These are phyloP conservation scores for Penicillium cinerascens DNA, from an alignment of 495 filamentous ascomycete genomes.

Conservation along the genomic window DNA sequence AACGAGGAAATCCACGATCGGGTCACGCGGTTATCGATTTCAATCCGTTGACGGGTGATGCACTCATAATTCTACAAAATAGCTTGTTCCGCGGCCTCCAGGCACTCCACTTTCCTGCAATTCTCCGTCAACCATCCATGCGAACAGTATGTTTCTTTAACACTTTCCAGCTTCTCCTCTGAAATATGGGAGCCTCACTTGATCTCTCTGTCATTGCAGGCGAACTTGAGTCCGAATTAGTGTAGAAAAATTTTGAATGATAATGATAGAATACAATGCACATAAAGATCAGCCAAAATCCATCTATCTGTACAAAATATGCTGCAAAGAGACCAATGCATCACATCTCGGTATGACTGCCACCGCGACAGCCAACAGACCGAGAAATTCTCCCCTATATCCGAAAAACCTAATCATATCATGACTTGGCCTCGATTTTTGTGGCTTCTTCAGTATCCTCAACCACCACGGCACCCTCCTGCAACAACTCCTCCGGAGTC, in stretches of 20 bases:
- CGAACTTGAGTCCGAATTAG: too few relatives aligned
- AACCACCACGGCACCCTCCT: constrained; percentile 41
- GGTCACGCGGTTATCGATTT: too few relatives aligned
- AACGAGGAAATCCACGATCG: too few relatives aligned
- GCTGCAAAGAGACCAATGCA: constrained; percentile 21
- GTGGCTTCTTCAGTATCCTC: constrained; percentile 25
- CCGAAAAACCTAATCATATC: constrained; percentile 8
- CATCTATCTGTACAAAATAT: constrained; percentile 42
- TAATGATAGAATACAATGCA: constrained; percentile 40
- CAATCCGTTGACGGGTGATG: too few relatives aligned
- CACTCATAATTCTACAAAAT: too few relatives aligned
- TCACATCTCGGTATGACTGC: constrained; percentile 9
- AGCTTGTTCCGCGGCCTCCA: too few relatives aligned
- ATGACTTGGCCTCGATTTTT: constrained; percentile 27
- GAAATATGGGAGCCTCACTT: too few relatives aligned
- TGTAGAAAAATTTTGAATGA: constrained; percentile 8
- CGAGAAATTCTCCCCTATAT: background rate
- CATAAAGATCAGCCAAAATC: constrained; percentile 27
- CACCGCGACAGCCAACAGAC: background rate
- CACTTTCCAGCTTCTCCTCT: too few relatives aligned
- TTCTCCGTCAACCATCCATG: too few relatives aligned
- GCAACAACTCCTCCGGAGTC: constrained; percentile 53
- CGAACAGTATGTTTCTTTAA: too few relatives aligned
- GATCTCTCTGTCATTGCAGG: too few relatives aligned
- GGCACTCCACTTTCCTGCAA: too few relatives aligned